Percentiles rank a stretch among this genome's conserved stretches.
phyloP scores from a whole-genome alignment of 306 rosid species.

The Mucuna pruriens region DNA sequence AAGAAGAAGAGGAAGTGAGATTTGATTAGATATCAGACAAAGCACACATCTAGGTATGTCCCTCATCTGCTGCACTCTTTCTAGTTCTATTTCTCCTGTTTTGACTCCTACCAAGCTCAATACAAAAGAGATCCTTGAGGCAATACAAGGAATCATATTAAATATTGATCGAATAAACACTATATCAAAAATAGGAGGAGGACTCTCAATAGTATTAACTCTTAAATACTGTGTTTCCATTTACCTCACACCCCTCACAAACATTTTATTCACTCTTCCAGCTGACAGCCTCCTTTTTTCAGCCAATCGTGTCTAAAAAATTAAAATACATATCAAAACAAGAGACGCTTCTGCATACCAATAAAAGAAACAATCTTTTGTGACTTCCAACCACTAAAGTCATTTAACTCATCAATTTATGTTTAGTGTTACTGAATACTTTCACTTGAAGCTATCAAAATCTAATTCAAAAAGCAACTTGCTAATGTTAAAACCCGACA shows the following conservation, averaged over 20 bases:
- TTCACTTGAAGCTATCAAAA: not conserved
- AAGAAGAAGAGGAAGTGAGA: not conserved
- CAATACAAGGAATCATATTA: not conserved
- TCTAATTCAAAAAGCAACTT: slow-evolving; percentile 25
- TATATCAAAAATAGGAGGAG: not conserved
- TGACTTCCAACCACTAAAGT: too few relatives aligned
- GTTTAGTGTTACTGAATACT: not conserved
- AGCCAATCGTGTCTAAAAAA: not conserved
- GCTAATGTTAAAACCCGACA: not conserved
- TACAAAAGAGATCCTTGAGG: not conserved
- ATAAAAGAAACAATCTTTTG: too few relatives aligned
- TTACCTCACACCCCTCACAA: not conserved
- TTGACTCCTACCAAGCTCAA: not conserved
- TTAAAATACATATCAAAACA: slow-evolving; percentile 21
- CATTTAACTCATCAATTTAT: not conserved
- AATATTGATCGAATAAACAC: slow-evolving; percentile 13
- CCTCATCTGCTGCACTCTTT: not conserved
- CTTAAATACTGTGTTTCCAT: slow-evolving; percentile 15
- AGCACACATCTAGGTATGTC: not conserved
- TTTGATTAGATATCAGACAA: not conserved
- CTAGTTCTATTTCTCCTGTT: not conserved
- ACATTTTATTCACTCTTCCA: slow-evolving; percentile 23
- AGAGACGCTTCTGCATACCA: not conserved
- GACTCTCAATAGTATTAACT: not conserved
- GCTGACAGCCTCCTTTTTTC: not conserved